Evolutionary conservation across 345 rosid species (phyloP).

Genomic region (Eucalyptus microcorys): DNA sequence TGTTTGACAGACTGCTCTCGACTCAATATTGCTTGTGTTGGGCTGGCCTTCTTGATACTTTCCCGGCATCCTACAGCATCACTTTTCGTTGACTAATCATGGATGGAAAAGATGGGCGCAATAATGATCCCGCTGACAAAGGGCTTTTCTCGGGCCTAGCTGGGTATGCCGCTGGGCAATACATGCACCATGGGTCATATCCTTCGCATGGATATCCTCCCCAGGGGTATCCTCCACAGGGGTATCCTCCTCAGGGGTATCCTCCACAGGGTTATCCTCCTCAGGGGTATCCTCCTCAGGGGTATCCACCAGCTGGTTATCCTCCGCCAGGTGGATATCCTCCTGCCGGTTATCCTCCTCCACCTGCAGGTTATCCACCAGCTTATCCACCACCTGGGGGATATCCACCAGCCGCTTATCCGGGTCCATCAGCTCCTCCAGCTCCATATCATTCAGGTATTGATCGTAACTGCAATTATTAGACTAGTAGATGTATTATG

Average conservation of each 20-base stretch:
- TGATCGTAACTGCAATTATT: neutral
- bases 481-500: neutral
- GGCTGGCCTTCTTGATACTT: neutral
- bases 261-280: neutral
- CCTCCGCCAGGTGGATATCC: constrained; percentile 44
- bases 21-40: neutral
- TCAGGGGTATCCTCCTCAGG: constrained; percentile 22
- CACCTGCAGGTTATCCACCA: constrained; percentile 7
- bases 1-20: neutral
- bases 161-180: constrained; percentile 46
- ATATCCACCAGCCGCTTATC: constrained; percentile 32
- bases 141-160: constrained; percentile 59
- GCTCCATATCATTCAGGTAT: constrained; percentile 12
- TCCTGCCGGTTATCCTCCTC: constrained; percentile 18
- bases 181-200: constrained; percentile 6
- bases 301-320: constrained; percentile 25
- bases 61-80: neutral
- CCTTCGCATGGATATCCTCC: neutral
- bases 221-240: neutral
- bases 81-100: neutral
- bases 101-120: constrained; percentile 6
- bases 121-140: constrained; percentile 31
- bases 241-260: neutral
- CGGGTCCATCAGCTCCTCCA: constrained; percentile 30
- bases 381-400: constrained; percentile 21